Evolutionary conservation across 2,329 filamentous ascomycete species (phyloP).

Genomic region (Didymella segeticola): DNA sequence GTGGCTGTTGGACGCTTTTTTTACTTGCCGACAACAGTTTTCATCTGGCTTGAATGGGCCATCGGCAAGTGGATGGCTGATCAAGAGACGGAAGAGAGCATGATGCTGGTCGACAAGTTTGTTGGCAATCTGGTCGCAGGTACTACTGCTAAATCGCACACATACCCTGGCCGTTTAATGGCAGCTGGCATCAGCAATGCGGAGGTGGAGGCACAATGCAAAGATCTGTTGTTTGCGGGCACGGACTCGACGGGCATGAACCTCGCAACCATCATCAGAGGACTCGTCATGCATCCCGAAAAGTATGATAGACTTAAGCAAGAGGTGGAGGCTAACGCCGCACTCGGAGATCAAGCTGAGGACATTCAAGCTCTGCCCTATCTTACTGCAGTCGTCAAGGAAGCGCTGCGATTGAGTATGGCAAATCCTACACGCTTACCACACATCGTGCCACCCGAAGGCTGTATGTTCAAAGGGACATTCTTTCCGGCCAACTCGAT

Average conservation of each 20-base stretch:
- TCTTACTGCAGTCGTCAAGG: constrained; percentile 55
- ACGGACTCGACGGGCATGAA: constrained; percentile 42
- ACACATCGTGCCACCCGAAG: constrained; percentile 36
- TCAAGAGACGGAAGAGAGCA: constrained; percentile 43
- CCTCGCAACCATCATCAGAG: constrained; percentile 31
- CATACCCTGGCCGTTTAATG: constrained; percentile 58
- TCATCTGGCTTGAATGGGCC: constrained; percentile 50
- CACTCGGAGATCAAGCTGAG: constrained; percentile 14
- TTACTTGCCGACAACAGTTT: constrained; percentile 56
- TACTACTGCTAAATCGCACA: constrained; percentile 45
- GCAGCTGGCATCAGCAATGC: constrained; percentile 51
- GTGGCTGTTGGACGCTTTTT: constrained; percentile 63
- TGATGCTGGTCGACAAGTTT: constrained; percentile 53
- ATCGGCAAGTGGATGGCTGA: constrained; percentile 46
- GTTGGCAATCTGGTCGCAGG: constrained; percentile 50
- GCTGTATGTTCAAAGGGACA: constrained; percentile 35
- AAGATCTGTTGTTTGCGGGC: constrained; percentile 54
- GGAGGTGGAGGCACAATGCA: constrained; percentile 59
- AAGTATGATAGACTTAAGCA: constrained; percentile 28
- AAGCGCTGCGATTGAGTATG: constrained; percentile 55
- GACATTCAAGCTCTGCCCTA: constrained; percentile 49
- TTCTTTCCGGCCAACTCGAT: constrained; percentile 33
- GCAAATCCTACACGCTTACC: constrained; percentile 43
- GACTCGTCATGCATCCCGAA: constrained; percentile 25
- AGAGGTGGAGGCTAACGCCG: constrained; percentile 27